A percentile compares a stretch with the other conserved stretches of the same genome.
Evolutionary conservation across 108 stramenopile genomes (phyloP).

Genomic region (Cyclotella kingstonii): DNA sequence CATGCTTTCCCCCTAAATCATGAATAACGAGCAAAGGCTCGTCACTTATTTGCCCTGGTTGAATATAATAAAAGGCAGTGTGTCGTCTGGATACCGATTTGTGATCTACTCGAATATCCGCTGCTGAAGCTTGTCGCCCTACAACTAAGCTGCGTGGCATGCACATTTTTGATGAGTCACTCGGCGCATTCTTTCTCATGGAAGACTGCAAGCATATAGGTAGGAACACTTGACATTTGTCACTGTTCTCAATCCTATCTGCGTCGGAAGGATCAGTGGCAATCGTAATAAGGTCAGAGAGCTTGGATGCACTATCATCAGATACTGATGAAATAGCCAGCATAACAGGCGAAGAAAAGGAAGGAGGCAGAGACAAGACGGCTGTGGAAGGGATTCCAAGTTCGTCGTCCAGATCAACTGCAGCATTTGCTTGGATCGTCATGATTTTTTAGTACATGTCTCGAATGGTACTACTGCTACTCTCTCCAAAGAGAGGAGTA

Average conservation of each 20-base stretch:
- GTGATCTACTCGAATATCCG: conserved; percentile 66
- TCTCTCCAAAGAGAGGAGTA: too few species aligned
- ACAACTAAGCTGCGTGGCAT: conserved; percentile 44
- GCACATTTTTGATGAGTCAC: background rate
- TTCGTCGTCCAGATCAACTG: conserved; percentile 7
- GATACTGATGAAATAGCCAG: background rate
- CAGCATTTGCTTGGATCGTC: background rate
- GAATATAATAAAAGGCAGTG: conserved; percentile 50
- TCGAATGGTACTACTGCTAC: too few species aligned
- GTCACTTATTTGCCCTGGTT: background rate
- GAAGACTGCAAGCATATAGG: background rate
- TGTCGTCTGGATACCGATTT: conserved; percentile 65
- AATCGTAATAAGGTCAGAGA: background rate
- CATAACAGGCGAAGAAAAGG: background rate
- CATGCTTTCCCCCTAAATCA: conserved; percentile 73
- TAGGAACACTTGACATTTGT: too few species aligned
- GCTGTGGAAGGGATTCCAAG: background rate
- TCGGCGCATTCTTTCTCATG: background rate
- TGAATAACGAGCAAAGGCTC: conserved; percentile 35
- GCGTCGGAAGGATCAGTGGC: background rate
- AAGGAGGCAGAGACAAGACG: background rate
- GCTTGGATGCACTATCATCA: background rate
- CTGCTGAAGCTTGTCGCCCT: conserved; percentile 57
- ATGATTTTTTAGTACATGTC: background rate
- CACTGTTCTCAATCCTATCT: background rate